Conservation (phyloP, 2,329 filamentous ascomycete genomes). For the Chaetomium sp. region DNA sequence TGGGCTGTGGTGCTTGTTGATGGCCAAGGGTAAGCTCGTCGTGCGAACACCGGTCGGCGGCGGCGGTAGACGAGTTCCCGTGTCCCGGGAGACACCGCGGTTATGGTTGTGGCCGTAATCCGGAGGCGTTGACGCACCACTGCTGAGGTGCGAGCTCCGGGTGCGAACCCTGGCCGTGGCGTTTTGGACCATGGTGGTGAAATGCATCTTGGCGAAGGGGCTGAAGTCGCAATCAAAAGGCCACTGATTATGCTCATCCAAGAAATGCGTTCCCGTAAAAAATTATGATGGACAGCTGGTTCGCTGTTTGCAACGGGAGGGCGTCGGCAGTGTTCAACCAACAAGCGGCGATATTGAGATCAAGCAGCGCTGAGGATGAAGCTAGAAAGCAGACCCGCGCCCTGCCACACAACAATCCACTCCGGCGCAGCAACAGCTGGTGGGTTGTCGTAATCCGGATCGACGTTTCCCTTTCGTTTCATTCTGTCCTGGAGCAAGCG, state of each 20-base stretch:
- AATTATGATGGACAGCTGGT: constrained; percentile 38
- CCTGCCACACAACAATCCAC: too few relatives aligned
- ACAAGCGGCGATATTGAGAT: constrained; percentile 25
- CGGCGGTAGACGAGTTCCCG: constrained; percentile 19
- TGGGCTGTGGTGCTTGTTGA: constrained; percentile 28
- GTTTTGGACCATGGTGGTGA: constrained; percentile 39
- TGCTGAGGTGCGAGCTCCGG: constrained; percentile 45
- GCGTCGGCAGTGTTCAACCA: constrained; percentile 27
- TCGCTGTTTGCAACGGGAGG: constrained; percentile 23
- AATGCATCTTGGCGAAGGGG: constrained; percentile 28
- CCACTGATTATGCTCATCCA: constrained; percentile 25
- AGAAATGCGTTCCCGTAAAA: constrained; percentile 38
- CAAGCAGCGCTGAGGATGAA: constrained; percentile 11
- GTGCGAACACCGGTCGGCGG: constrained; percentile 28
- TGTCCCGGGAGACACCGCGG: constrained; percentile 17
- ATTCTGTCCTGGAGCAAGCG: constrained; percentile 12
- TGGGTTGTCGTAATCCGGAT: constrained; percentile 8
- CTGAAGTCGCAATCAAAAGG: constrained; percentile 16
- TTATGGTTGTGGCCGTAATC: constrained; percentile 10
- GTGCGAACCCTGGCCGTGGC: constrained; percentile 36
- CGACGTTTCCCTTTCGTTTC: constrained; percentile 18
- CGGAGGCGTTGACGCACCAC: constrained; percentile 25
- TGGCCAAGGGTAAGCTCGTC: constrained; percentile 29
- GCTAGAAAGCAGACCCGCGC: too few relatives aligned
- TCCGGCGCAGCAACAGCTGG: constrained; percentile 9